These are phyloP conservation scores for Saccharomycopsis hybrid DNA, from an alignment of 1,139 yeast species.

Conservation along the genomic window DNA sequence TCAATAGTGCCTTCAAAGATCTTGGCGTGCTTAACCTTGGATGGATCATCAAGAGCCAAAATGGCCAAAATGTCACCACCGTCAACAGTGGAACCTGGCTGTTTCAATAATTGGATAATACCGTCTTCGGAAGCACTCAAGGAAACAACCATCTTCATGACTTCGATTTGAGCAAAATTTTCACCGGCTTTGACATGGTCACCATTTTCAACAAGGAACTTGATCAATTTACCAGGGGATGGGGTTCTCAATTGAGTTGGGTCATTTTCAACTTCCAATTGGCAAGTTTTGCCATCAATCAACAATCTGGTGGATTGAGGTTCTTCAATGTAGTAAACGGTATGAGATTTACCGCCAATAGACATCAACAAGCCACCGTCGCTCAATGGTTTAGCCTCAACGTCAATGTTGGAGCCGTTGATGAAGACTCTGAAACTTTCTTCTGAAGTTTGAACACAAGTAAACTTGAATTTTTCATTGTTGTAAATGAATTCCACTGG, in stretches of 20 bases:
- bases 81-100: conserved; percentile 94
- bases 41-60: conserved; percentile 89
- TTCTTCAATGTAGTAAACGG: conserved; percentile 97
- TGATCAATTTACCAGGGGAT: conserved; percentile 96
- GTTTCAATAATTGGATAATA: conserved; percentile 84
- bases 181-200: conserved; percentile 91
- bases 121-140: conserved; percentile 91
- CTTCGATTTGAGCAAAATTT: conserved; percentile 97
- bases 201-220: conserved; percentile 89
- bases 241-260: conserved; percentile 99
- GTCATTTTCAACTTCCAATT: conserved; percentile 90
- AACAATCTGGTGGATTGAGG: conserved; percentile 93
- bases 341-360: conserved; percentile 87
- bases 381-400: conserved; percentile 77
- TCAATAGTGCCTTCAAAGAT: conserved; percentile 95
- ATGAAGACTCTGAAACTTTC: conserved; percentile 84
- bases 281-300: conserved; percentile 90
- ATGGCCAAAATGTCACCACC: conserved; percentile 98
- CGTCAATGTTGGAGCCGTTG: conserved; percentile 86
- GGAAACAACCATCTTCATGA: conserved; percentile 98
- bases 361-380: conserved; percentile 93
- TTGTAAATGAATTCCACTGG: conserved; percentile 95
- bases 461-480: conserved; percentile 86
- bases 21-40: conserved; percentile 92
- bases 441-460: conserved; percentile 85